Base-by-base conservation (phyloP, 2,329 filamentous ascomycete genomes). In the Clarireedia monteithiana region DNA sequence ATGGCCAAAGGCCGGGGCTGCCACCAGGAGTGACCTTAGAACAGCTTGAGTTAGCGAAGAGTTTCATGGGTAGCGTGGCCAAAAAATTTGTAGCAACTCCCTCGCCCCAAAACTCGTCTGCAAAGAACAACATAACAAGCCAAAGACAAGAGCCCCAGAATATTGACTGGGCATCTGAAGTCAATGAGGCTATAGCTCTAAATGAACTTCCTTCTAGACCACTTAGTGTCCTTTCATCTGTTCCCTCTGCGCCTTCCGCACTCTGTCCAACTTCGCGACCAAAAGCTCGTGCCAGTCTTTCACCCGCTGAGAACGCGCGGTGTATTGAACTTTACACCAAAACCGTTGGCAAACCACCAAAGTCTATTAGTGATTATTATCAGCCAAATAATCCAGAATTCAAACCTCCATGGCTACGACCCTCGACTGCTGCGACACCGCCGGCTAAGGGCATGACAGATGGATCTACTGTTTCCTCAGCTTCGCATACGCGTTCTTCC, bases 351-450 rank as follows among this genome's bases (percentile, higher is more conserved):
- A 42, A 53, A 1, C 4, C 10, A 3, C 61, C 60, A 1, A 62
- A 56, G 38, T 15, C 7, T 14, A n/a, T 48, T 2, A 57, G 58
- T 27, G 61, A 62, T 23, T 47, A 63, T n/a, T 58, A 56, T 15
- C 63, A 67, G 47, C 65, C 64, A 2, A 64, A 63, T 2, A 66
- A 65, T 47, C 53, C 54, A 0, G 36, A 51, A 6, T 59, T 59
- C 30, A 40, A 24, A 12, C 50, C 58, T 10, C 1, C 3, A 2
- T 44, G 26, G 38, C 20, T 44, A 36, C 9, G 2, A 36, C 20
- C 50, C 17, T 50, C 47, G 2, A 48, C 53, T 4, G 3, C 5
- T 42, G 15, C 5, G n/a, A 17, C 15, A 17, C 17, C 39, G 15
- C 9, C 39, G 5, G 9, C 36, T 10, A 38, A 38, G 9, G 2